Conservation (phyloP, 1,284 basidiomycete genomes). For the Cystobasidiaceae sp. region DNA sequence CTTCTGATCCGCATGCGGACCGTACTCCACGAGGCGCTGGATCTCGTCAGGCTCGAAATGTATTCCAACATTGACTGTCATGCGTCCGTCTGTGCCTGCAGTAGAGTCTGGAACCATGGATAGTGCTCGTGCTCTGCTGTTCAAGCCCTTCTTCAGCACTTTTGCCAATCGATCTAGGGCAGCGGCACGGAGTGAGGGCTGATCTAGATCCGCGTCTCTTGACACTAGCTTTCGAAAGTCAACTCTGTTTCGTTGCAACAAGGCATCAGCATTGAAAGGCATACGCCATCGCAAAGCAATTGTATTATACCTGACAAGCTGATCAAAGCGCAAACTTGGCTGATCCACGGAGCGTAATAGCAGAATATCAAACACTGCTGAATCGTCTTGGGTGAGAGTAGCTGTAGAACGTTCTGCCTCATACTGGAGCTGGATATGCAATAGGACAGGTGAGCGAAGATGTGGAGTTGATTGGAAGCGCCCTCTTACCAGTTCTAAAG, state of each 20-base stretch:
- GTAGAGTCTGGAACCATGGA: slow-evolving; percentile 8
- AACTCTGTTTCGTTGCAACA: too few relatives aligned
- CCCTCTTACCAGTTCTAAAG: slow-evolving; percentile 49
- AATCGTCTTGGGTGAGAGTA: slow-evolving; percentile 52
- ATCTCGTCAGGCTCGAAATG: slow-evolving; percentile 66
- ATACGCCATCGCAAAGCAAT: too few relatives aligned
- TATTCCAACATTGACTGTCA: slow-evolving; percentile 60
- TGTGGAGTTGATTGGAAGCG: neutral
- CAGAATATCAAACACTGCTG: slow-evolving; percentile 66
- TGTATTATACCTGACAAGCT: slow-evolving; percentile 39
- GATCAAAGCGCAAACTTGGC: slow-evolving; percentile 46
- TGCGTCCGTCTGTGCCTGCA: slow-evolving; percentile 39
- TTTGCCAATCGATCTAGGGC: too few relatives aligned
- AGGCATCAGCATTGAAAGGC: too few relatives aligned
- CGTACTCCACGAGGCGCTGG: slow-evolving; percentile 78
- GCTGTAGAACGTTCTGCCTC: slow-evolving; percentile 71
- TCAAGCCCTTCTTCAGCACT: slow-evolving; percentile 62
- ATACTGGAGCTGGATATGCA: slow-evolving; percentile 57
- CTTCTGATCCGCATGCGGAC: slow-evolving; percentile 64
- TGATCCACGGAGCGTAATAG: slow-evolving; percentile 55
- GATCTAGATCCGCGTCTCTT: neutral
- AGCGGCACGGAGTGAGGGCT: slow-evolving; percentile 36
- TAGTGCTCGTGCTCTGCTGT: slow-evolving; percentile 43
- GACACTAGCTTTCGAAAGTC: too few relatives aligned
- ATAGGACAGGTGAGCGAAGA: neutral